A percentile compares a stretch with the other conserved stretches of the same genome.
Evolutionary conservation across 441 rosid genomes (phyloP).

Genomic region (Biscutella auriculata): DNA sequence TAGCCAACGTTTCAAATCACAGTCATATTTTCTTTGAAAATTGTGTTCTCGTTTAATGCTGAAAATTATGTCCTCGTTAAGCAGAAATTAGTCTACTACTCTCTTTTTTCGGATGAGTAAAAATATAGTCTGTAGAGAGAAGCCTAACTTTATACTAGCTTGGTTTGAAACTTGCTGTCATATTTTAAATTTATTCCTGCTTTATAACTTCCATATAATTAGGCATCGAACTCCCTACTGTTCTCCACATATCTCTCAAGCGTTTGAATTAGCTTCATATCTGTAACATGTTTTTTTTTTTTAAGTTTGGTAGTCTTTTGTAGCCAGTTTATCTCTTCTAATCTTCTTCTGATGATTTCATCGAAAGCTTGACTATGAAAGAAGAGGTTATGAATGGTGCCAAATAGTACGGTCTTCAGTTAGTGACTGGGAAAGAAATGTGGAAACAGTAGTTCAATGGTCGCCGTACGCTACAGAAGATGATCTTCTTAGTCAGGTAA

Average conservation of each 20-base stretch:
- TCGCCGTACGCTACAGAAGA: conserved; percentile 64
- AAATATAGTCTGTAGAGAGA: not conserved
- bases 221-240: not conserved
- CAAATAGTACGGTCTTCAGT: conserved; percentile 38
- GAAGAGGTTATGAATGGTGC: conserved; percentile 47
- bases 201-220: not conserved
- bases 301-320: not conserved
- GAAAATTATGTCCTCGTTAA: no score
- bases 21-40: not conserved
- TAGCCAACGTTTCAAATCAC: not conserved
- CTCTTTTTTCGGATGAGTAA: not conserved
- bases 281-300: not conserved
- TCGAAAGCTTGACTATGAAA: conserved; percentile 71
- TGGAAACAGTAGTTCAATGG: conserved; percentile 67
- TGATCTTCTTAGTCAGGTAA: conserved; percentile 79
- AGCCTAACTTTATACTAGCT: not conserved
- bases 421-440: conserved; percentile 58
- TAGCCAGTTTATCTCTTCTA: conserved; percentile 9
- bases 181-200: not conserved
- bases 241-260: not conserved
- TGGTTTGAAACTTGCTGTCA: not conserved
- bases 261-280: not conserved
- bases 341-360: conserved; percentile 15
- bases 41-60: no score
- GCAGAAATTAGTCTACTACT: not conserved